These are phyloP conservation scores for Suhomyces sp. DNA, from an alignment of 805 yeast species.

Conservation along the genomic window DNA sequence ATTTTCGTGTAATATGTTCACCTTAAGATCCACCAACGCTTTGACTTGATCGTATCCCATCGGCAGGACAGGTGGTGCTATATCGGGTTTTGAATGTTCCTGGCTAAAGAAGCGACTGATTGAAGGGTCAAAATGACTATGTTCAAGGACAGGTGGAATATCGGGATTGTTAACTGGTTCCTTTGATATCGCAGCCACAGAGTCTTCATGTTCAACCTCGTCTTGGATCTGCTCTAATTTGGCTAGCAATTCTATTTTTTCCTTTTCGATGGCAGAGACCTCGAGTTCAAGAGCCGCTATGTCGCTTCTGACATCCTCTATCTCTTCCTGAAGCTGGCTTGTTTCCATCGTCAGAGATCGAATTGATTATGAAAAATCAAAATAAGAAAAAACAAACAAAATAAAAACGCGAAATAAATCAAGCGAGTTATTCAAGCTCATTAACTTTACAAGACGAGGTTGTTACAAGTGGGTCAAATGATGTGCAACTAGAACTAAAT, in stretches of 20 bases:
- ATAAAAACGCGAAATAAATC: not conserved
- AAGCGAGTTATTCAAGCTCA: not conserved
- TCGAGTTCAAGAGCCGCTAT: conserved; percentile 18
- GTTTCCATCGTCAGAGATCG: not conserved
- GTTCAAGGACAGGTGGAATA: conserved; percentile 21
- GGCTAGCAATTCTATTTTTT: conserved; percentile 9
- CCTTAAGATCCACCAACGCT: conserved; percentile 16
- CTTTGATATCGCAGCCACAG: not conserved
- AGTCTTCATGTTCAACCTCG: conserved; percentile 2
- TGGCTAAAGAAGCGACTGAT: conserved; percentile 21
- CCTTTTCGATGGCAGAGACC: conserved; percentile 12
- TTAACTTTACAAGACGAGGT: not conserved
- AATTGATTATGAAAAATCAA: not conserved
- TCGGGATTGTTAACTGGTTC: conserved; percentile 1
- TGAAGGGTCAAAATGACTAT: conserved; percentile 29
- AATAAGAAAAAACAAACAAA: not conserved
- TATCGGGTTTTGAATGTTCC: not conserved
- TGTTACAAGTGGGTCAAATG: not conserved
- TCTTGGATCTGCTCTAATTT: conserved; percentile 11
- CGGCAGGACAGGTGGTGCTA: not conserved
- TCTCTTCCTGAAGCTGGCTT: conserved; percentile 9
- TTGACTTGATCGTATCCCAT: not conserved
- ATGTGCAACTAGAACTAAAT: not conserved
- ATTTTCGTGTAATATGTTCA: conserved; percentile 44
- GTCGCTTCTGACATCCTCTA: conserved; percentile 18